A percentile compares a stretch with the other conserved stretches of the same genome.
Conservation (phyloP, 1,284 basidiomycete species). For the Rhodotorula glutinis region DNA sequence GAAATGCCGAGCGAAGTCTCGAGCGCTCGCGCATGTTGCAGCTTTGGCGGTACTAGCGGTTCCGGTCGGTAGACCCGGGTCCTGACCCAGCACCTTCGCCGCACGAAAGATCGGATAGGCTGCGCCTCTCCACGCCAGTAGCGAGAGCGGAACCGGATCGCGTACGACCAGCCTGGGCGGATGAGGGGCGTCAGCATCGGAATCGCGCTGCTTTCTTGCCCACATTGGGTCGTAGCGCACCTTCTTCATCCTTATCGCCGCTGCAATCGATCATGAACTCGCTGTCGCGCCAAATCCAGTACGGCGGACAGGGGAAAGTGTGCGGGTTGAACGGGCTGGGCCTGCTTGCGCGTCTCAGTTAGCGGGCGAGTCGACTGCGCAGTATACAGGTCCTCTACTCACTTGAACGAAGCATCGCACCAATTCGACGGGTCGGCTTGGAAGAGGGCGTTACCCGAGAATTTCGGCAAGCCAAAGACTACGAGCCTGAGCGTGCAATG, state of each 20-base stretch:
- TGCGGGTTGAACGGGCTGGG: slow-evolving; percentile 22
- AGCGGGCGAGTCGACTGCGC: too few species aligned
- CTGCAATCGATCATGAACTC: slow-evolving; percentile 39
- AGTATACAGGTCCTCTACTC: not conserved
- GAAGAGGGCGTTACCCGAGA: slow-evolving; percentile 27
- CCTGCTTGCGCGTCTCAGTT: not conserved
- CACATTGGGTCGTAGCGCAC: not conserved
- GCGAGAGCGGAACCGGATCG: slow-evolving; percentile 26
- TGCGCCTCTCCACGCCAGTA: slow-evolving; percentile 34
- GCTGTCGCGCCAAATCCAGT: slow-evolving; percentile 35
- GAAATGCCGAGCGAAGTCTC: not conserved
- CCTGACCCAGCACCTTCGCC: slow-evolving; percentile 33
- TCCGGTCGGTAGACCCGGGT: slow-evolving; percentile 24
- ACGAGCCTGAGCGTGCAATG: slow-evolving; percentile 7
- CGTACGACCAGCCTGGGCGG: slow-evolving; percentile 29
- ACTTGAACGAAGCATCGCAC: slow-evolving; percentile 19
- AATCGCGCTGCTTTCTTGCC: not conserved
- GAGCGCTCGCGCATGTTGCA: not conserved
- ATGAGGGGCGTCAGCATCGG: not conserved
- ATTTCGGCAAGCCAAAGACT: slow-evolving; percentile 36
- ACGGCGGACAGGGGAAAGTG: slow-evolving; percentile 30
- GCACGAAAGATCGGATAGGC: slow-evolving; percentile 29
- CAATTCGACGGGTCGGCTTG: slow-evolving; percentile 32
- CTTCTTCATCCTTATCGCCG: slow-evolving; percentile 36
- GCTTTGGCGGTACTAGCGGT: not conserved